Conservation (phyloP, 2,329 filamentous ascomycete genomes). For the Phialophora verrucosa region DNA sequence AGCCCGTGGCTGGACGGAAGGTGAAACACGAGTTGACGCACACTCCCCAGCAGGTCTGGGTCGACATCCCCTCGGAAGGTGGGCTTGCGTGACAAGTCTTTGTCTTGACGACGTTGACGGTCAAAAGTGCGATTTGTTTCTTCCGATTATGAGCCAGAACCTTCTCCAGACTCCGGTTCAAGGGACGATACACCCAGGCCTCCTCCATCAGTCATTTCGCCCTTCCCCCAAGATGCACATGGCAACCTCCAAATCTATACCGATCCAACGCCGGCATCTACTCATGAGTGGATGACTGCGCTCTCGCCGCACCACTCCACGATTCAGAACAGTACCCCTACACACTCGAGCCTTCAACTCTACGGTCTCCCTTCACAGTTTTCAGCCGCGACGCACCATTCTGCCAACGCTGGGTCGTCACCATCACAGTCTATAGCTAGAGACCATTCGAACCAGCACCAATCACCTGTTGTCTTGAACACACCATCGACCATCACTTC, state of each 20-base stretch:
- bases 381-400: slow-evolving; percentile 1
- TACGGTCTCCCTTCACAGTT: slow-evolving; percentile 6
- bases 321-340: neutral
- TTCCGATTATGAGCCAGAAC: slow-evolving; percentile 6
- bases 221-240: too few relatives aligned
- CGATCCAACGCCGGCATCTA: neutral
- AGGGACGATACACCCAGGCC: too few relatives aligned
- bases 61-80: slow-evolving; percentile 31
- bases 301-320: neutral
- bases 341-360: slow-evolving; percentile 1
- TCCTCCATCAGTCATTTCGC: too few relatives aligned
- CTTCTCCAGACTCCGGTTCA: too few relatives aligned
- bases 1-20: slow-evolving; percentile 16
- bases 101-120: neutral
- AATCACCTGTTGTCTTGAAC: slow-evolving; percentile 9
- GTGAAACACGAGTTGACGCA: slow-evolving; percentile 30
- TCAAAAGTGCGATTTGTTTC: slow-evolving; percentile 15
- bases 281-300: slow-evolving; percentile 1
- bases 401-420: slow-evolving; percentile 3
- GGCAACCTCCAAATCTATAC: too few relatives aligned
- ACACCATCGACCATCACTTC: slow-evolving; percentile 10
- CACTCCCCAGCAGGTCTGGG: slow-evolving; percentile 27
- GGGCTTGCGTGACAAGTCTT: neutral
- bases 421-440: slow-evolving; percentile 9
- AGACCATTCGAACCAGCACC: slow-evolving; percentile 2